A percentile compares a stretch with the other conserved stretches of the same genome.
Evolutionary conservation across 208 protist genomes (phyloP).

Genomic region (Leptomonas seymouri): DNA sequence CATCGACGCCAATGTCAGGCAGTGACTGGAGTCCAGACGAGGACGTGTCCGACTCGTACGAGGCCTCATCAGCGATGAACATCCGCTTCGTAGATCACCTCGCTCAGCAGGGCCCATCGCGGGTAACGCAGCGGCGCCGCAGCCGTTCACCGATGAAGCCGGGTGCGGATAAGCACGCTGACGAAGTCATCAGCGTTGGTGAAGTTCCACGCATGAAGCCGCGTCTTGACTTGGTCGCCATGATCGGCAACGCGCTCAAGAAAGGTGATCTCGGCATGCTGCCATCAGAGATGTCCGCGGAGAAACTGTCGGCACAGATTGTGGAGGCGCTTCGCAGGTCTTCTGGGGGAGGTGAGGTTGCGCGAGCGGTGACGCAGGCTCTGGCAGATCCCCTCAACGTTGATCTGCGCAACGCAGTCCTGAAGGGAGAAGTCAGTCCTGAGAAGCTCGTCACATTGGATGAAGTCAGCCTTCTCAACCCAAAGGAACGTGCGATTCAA

Average conservation of each 20-base stretch:
- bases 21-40: conserved; percentile 23
- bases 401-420: conserved; percentile 39
- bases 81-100: conserved; percentile 14
- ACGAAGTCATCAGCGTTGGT: not conserved
- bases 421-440: conserved; percentile 29
- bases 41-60: conserved; percentile 10
- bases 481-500: conserved; percentile 23
- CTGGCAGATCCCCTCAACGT: conserved; percentile 60
- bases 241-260: conserved; percentile 23
- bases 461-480: conserved; percentile 56
- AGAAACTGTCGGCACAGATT: conserved; percentile 28
- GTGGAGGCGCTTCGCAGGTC: conserved; percentile 24
- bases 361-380: conserved; percentile 38
- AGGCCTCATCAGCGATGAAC: conserved; percentile 11
- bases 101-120: conserved; percentile 5
- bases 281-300: conserved; percentile 4
- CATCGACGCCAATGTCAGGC: conserved; percentile 10
- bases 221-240: conserved; percentile 15
- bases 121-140: conserved; percentile 18
- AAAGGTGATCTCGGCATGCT: not conserved
- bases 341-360: conserved; percentile 36
- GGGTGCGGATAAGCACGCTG: not conserved
- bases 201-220: conserved; percentile 8
- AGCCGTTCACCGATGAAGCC: conserved; percentile 3
- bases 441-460: conserved; percentile 38